These are phyloP conservation scores for Botrytis byssoidea DNA, from an alignment of 2,329 filamentous ascomycete species.

Conservation along the genomic window DNA sequence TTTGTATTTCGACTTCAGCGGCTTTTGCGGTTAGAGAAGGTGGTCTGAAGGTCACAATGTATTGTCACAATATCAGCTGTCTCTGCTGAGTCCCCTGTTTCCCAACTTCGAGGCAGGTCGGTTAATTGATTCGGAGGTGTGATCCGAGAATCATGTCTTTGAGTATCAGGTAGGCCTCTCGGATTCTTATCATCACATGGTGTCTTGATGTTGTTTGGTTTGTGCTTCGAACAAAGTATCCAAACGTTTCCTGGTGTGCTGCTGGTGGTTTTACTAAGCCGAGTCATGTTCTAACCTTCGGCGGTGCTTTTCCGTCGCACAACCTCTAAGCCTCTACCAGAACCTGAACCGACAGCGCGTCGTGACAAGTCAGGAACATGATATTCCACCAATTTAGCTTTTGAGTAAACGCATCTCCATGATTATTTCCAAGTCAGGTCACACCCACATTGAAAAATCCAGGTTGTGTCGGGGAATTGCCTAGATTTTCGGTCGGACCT, in stretches of 20 bases:
- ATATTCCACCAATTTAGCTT: neutral
- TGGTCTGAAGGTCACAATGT: neutral
- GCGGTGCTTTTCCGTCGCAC: constrained; percentile 1
- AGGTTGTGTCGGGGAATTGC: constrained; percentile 3
- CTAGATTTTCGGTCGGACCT: constrained; percentile 3
- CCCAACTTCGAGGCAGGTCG: neutral
- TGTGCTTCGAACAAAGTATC: neutral
- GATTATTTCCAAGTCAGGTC: neutral
- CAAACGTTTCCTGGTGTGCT: neutral
- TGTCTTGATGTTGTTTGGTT: neutral
- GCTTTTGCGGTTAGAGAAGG: neutral
- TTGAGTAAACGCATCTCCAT: neutral
- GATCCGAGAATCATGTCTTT: neutral
- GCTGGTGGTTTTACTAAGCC: neutral
- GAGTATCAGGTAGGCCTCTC: neutral
- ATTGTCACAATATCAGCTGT: constrained; percentile 1
- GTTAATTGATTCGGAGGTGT: neutral
- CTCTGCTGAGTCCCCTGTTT: neutral
- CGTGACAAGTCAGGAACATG: constrained; percentile 8
- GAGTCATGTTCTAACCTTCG: neutral
- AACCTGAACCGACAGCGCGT: neutral
- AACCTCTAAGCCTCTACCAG: neutral
- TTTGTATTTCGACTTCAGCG: neutral
- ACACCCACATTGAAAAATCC: constrained; percentile 14
- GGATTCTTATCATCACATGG: constrained; percentile 15